Base-by-base conservation (phyloP, 225 moss, liverwort and hornwort genomes). In the Climacium dendroides region DNA sequence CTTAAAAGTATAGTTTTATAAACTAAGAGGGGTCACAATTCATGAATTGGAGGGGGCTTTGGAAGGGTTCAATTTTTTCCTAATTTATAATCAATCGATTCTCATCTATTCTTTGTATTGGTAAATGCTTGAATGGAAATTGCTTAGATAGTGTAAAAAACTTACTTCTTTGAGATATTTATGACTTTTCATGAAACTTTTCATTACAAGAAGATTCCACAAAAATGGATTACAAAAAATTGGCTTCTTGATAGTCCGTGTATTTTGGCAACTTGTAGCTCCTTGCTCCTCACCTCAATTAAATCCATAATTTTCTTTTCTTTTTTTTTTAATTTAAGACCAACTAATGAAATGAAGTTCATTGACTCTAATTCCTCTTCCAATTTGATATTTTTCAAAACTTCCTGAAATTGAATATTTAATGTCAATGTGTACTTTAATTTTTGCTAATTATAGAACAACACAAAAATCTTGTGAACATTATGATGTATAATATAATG, bases 381-480 rank as follows among this genome's bases (percentile, higher is more conserved):
- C 0, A 32, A 32, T 48, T 48, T 48, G 6, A 73, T 7, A 30
- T 11, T 30, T 47, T 73, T 2, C 30, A 45, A 45, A 73, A 47
- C 30, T 47, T 30, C 4, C 19, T 2, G 11, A 26, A 35, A 9
- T 70, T 22, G 5, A 52, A 52, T 20, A 52, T 23, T 75, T 75
- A 75, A 8, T 23, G 52, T 8, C 14, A 52, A 75, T 23, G 34
- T 35, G 35, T 35, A 52, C 7, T 50, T 20, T 1, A 34, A 34
- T 8, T 52, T 25, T 32, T 13, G 1, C 0, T 5, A 0, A 14
- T 22, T 34, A 32, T 3, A 7, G 34, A 34, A 22, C 0, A 1
- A 19, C 8, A 13, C 5, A 34, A 34, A 34, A 34, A 13, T 13
- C 4, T 34, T 22, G 3, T 22, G 1, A 32, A 1, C 3, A 50